phyloP scores from a whole-genome alignment of 2,329 filamentous ascomycete species.

The Cladosporium colombiae region DNA sequence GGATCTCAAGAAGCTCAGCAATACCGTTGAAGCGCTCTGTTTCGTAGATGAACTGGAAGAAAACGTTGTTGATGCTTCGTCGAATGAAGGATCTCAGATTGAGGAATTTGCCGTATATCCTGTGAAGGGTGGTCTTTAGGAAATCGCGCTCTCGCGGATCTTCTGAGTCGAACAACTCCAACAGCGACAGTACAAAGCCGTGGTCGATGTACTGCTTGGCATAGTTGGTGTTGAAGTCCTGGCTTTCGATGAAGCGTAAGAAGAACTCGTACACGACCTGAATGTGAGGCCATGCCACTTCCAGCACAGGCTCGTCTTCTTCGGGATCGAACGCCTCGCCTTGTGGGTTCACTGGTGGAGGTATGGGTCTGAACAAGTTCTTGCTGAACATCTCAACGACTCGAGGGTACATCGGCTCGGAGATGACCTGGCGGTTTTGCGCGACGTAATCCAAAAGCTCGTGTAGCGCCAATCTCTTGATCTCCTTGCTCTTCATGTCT shows the following conservation, averaged over 20 bases:
- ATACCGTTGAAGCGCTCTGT: slow-evolving; percentile 98
- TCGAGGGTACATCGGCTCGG: slow-evolving; percentile 96
- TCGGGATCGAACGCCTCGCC: slow-evolving; percentile 98
- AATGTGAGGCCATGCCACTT: slow-evolving; percentile 98
- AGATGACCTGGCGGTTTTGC: slow-evolving; percentile 97
- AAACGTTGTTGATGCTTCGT: slow-evolving; percentile 99
- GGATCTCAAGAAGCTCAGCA: slow-evolving; percentile 90
- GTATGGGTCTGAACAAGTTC: slow-evolving; percentile 95
- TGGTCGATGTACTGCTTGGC: slow-evolving; percentile 99
- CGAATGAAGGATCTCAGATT: slow-evolving; percentile 97
- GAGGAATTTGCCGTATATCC: slow-evolving; percentile 98
- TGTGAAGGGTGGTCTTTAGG: slow-evolving; percentile 93
- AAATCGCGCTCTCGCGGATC: slow-evolving; percentile 96
- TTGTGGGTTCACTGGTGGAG: slow-evolving; percentile 94
- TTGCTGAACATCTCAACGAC: slow-evolving; percentile 99
- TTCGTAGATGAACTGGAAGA: slow-evolving; percentile 99
- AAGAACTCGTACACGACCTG: slow-evolving; percentile 99
- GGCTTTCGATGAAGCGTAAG: slow-evolving; percentile 96
- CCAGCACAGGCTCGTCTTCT: slow-evolving; percentile 95
- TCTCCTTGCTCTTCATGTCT: slow-evolving; percentile 99
- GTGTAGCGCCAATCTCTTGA: slow-evolving; percentile 93
- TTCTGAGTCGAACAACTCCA: slow-evolving; percentile 98
- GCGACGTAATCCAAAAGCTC: slow-evolving; percentile 97
- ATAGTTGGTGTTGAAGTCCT: slow-evolving; percentile 99
- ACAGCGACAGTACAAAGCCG: slow-evolving; percentile 88